These are phyloP conservation scores for Pueraria montana DNA, from an alignment of 306 rosid genomes.

Conservation along the genomic window DNA sequence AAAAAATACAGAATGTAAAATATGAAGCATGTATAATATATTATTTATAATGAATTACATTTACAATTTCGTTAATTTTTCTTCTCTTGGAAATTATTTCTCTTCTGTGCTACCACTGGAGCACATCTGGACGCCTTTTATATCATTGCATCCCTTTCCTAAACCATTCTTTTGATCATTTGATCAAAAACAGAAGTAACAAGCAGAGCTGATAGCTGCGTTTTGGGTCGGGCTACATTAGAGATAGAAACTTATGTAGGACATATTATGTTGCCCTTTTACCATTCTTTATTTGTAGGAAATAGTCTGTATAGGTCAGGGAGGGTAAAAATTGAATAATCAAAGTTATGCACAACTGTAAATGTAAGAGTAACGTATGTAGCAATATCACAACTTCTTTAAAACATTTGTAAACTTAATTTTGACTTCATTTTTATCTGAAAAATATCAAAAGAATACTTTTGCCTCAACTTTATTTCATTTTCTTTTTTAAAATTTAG, in stretches of 20 bases:
- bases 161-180: neutral
- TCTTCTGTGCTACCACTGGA: neutral
- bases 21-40: constrained; percentile 14
- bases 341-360: neutral
- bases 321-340: neutral
- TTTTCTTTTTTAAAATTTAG: neutral
- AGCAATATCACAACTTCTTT: neutral
- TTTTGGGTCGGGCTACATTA: neutral
- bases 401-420: neutral
- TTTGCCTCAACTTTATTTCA: neutral
- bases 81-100: neutral
- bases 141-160: neutral
- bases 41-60: neutral
- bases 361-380: neutral
- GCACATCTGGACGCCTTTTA: neutral
- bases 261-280: too few species aligned
- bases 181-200: neutral
- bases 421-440: neutral
- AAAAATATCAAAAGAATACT: neutral
- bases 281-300: too few species aligned
- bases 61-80: neutral
- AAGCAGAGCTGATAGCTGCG: neutral
- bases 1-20: constrained; percentile 31
- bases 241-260: neutral
- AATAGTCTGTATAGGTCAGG: too few species aligned